These are phyloP conservation scores for Rhizopogon roseolus DNA, from an alignment of 768 basidiomycete genomes.

Conservation along the genomic window DNA sequence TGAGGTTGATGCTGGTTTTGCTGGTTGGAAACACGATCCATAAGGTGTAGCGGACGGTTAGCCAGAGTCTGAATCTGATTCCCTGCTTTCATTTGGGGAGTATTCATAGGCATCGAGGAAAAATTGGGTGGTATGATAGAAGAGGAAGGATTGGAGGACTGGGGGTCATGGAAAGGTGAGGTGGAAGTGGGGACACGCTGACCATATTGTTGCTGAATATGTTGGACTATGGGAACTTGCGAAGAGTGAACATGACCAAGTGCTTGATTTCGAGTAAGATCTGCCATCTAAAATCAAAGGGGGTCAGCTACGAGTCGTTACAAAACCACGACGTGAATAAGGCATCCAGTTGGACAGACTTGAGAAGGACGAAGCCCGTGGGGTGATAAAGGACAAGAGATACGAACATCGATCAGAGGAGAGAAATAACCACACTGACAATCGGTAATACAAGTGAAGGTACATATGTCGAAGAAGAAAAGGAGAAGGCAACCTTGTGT, in stretches of 20 bases:
- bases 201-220: constrained; percentile 41
- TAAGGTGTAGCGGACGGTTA: constrained; percentile 43
- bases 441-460: constrained; percentile 7
- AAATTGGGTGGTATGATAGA: constrained; percentile 35
- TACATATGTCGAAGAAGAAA: constrained; percentile 5
- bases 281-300: constrained; percentile 35
- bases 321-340: constrained; percentile 2
- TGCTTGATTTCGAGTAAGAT: constrained; percentile 38
- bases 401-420: constrained; percentile 1
- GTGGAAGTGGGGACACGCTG: constrained; percentile 35
- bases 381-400: constrained; percentile 11
- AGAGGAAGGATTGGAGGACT: constrained; percentile 17
- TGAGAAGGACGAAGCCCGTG: constrained; percentile 1
- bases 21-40: constrained; percentile 41
- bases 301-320: constrained; percentile 19
- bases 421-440: constrained; percentile 1
- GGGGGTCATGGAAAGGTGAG: constrained; percentile 33
- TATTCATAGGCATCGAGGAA: constrained; percentile 32
- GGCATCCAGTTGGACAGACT: constrained; percentile 5
- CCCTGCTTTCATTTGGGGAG: constrained; percentile 26
- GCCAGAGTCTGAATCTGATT: constrained; percentile 21
- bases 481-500: neutral
- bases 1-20: constrained; percentile 34
- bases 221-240: constrained; percentile 27
- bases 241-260: constrained; percentile 37